These are phyloP conservation scores for Lodderomyces metapsilosis DNA, from an alignment of 1,139 yeast species.

Conservation along the genomic window DNA sequence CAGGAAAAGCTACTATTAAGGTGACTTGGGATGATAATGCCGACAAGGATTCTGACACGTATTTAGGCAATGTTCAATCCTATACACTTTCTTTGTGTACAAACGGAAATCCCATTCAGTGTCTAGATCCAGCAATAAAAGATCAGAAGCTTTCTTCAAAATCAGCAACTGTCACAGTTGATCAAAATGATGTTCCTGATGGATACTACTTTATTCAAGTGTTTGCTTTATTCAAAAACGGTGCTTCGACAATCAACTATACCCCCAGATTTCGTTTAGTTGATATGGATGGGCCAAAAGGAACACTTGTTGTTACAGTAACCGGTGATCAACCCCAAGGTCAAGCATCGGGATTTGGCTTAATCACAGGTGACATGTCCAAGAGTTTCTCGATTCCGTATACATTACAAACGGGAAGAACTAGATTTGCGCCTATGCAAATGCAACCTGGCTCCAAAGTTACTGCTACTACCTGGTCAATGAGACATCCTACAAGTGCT, in stretches of 20 bases:
- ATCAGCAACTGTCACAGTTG: constrained; percentile 41
- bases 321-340: constrained; percentile 31
- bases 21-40: constrained; percentile 57
- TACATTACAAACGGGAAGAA: constrained; percentile 69
- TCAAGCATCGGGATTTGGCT: constrained; percentile 26
- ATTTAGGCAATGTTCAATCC: constrained; percentile 39
- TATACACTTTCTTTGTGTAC: constrained; percentile 65
- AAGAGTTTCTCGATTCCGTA: constrained; percentile 54
- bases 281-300: constrained; percentile 66
- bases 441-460: constrained; percentile 72
- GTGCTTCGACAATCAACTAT: constrained; percentile 62
- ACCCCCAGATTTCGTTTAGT: constrained; percentile 61
- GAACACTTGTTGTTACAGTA: constrained; percentile 27
- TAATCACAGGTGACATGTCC: constrained; percentile 28
- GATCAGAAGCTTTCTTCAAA: constrained; percentile 14
- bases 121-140: constrained; percentile 25
- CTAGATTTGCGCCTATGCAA: constrained; percentile 90
- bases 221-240: constrained; percentile 45
- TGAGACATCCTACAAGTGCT: constrained; percentile 62
- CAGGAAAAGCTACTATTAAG: constrained; percentile 46
- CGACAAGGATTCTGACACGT: constrained; percentile 38
- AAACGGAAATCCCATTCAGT: constrained; percentile 55
- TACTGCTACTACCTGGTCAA: constrained; percentile 64
- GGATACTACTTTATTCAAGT: constrained; percentile 76
- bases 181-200: constrained; percentile 45